Evolutionary conservation across 1,284 basidiomycete species (phyloP).

Genomic region (Pterulicium gracile): DNA sequence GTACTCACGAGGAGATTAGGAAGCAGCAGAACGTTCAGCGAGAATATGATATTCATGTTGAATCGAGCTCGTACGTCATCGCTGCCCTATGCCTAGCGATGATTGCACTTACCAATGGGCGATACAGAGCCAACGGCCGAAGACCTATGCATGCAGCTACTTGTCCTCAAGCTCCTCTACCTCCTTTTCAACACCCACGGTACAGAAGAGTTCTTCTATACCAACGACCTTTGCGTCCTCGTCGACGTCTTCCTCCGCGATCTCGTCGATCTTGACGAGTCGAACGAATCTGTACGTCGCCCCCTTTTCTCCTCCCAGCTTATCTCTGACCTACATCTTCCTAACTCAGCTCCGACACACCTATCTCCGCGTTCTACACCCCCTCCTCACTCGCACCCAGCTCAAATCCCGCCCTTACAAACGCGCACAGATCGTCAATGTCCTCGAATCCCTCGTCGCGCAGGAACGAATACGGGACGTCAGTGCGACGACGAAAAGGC

Average conservation of each 20-base stretch:
- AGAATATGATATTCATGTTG: slow-evolving; percentile 98
- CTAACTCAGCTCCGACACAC: slow-evolving; percentile 79
- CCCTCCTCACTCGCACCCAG: slow-evolving; percentile 91
- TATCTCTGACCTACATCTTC: slow-evolving; percentile 1
- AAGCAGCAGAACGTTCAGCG: slow-evolving; percentile 89
- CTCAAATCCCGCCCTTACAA: slow-evolving; percentile 83
- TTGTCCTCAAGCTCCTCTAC: slow-evolving; percentile 93
- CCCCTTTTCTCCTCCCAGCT: slow-evolving; percentile 5
- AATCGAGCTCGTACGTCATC: slow-evolving; percentile 74
- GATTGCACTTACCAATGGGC: neutral
- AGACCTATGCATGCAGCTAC: slow-evolving; percentile 88
- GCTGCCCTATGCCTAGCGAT: neutral
- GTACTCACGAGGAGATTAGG: slow-evolving; percentile 78
- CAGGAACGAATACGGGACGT: slow-evolving; percentile 74
- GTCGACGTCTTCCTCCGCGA: slow-evolving; percentile 96
- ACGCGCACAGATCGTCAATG: slow-evolving; percentile 76
- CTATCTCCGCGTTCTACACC: slow-evolving; percentile 92
- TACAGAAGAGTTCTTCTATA: slow-evolving; percentile 96
- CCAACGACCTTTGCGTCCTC: slow-evolving; percentile 92
- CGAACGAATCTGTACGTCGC: slow-evolving; percentile 76
- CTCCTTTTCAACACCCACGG: slow-evolving; percentile 90
- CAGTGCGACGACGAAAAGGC: slow-evolving; percentile 76
- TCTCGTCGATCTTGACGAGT: slow-evolving; percentile 84
- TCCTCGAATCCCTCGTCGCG: slow-evolving; percentile 72
- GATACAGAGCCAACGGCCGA: slow-evolving; percentile 68